Conservation (phyloP, 1,284 basidiomycete genomes). For the Bjerkandera adusta region DNA sequence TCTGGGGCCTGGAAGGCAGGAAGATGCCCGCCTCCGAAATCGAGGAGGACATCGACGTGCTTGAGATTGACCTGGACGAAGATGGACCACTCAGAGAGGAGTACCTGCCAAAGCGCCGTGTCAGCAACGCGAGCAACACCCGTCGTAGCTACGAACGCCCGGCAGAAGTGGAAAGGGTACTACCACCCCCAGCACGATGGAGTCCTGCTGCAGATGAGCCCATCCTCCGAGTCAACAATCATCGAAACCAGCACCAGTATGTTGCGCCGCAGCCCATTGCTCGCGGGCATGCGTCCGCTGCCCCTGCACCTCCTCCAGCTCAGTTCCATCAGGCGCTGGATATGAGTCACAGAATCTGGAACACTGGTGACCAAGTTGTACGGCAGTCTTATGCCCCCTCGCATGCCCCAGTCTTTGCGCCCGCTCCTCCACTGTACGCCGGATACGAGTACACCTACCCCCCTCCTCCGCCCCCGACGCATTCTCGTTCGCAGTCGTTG, state of each 20-base stretch:
- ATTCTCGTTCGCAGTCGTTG: conserved; percentile 56
- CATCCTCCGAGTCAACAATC: conserved; percentile 50
- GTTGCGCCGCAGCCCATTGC: conserved; percentile 59
- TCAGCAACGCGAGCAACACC: conserved; percentile 35
- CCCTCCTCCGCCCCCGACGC: conserved; percentile 30
- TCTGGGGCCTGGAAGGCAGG: conserved; percentile 65
- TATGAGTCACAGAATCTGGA: conserved; percentile 24
- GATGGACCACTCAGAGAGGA: conserved; percentile 78
- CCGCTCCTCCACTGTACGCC: conserved; percentile 28
- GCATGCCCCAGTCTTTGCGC: conserved; percentile 15
- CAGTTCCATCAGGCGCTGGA: conserved; percentile 26
- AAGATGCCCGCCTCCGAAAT: conserved; percentile 40
- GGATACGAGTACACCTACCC: conserved; percentile 39
- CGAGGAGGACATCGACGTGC: conserved; percentile 40
- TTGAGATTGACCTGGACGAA: conserved; percentile 77
- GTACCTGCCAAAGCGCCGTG: conserved; percentile 69
- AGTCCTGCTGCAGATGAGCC: conserved; percentile 75
- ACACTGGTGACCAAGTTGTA: conserved; percentile 21
- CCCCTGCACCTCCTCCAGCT: conserved; percentile 23
- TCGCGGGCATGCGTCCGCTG: conserved; percentile 17
- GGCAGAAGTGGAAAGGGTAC: conserved; percentile 32
- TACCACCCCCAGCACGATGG: conserved; percentile 79
- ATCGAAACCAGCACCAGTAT: conserved; percentile 54
- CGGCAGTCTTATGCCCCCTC: conserved; percentile 11
- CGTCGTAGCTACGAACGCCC: conserved; percentile 26